These are phyloP conservation scores for Acanthamoeba polyphaga DNA, from an alignment of 208 protist genomes.

Conservation along the genomic window DNA sequence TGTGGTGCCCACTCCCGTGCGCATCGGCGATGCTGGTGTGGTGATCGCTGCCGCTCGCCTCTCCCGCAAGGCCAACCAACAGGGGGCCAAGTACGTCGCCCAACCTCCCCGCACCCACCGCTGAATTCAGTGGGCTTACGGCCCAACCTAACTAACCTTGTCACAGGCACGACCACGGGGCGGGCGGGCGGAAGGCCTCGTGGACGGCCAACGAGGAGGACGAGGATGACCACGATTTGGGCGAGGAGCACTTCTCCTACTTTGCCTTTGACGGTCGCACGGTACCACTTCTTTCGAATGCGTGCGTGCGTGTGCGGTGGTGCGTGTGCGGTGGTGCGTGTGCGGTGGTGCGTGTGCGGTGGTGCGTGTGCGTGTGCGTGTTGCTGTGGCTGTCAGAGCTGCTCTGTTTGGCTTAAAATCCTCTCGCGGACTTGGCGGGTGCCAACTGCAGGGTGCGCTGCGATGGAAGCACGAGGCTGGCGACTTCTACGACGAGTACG, in stretches of 20 bases:
- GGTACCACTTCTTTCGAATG: neutral
- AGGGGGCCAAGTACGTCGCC: neutral
- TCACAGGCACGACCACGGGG: neutral
- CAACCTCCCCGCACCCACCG: neutral
- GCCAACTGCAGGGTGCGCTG: neutral
- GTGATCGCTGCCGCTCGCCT: slow-evolving; percentile 18
- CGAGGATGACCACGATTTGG: neutral
- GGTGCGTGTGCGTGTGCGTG: too few relatives aligned
- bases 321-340: too few relatives aligned
- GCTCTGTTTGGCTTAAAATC: too few relatives aligned
- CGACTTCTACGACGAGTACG: slow-evolving; percentile 76
- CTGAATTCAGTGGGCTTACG: too few relatives aligned
- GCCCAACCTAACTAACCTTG: neutral
- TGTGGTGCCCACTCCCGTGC: slow-evolving; percentile 1
- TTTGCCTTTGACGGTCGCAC: slow-evolving; percentile 78
- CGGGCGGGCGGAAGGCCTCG: slow-evolving; percentile 2
- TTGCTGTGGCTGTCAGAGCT: too few relatives aligned
- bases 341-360: too few relatives aligned
- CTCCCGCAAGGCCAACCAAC: slow-evolving; percentile 12
- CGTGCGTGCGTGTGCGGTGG: neutral
- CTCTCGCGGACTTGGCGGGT: too few relatives aligned
- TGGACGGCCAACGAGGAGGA: slow-evolving; percentile 53
- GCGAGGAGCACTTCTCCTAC: slow-evolving; percentile 80
- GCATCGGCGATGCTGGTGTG: slow-evolving; percentile 43
- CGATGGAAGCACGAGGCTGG: slow-evolving; percentile 79